These are phyloP conservation scores for Sarocladiaceae sp. DNA, from an alignment of 2,329 filamentous ascomycete genomes.

Conservation along the genomic window DNA sequence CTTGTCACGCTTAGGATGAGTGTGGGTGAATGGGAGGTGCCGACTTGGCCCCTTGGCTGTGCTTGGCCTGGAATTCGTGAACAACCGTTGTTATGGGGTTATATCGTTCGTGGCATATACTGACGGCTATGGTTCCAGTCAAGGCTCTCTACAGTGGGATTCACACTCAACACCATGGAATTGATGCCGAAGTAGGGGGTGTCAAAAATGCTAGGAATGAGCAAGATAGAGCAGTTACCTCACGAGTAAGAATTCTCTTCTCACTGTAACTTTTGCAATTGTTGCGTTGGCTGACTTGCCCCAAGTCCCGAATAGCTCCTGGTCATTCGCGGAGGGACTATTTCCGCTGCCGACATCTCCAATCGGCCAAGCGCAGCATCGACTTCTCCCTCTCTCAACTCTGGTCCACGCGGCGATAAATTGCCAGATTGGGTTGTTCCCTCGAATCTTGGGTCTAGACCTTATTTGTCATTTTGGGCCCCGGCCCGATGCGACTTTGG, in stretches of 20 bases:
- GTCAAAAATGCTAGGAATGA: too few relatives aligned
- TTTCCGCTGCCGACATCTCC: not conserved
- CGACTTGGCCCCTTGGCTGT: slow-evolving; percentile 1
- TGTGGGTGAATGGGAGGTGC: not conserved
- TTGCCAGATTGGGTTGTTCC: not conserved
- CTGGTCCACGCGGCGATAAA: not conserved
- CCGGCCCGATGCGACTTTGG: slow-evolving; percentile 2
- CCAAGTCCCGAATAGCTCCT: not conserved
- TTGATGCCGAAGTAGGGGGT: too few relatives aligned
- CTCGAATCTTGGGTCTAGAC: slow-evolving; percentile 4
- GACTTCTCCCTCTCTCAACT: not conserved
- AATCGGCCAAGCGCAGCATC: not conserved
- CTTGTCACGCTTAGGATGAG: not conserved
- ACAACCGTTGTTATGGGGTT: too few relatives aligned
- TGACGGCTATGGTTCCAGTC: too few relatives aligned
- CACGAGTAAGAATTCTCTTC: too few relatives aligned
- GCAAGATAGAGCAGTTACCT: too few relatives aligned
- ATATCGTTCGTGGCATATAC: too few relatives aligned
- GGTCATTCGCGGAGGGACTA: not conserved
- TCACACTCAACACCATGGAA: too few relatives aligned
- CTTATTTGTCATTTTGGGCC: not conserved
- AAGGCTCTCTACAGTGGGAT: too few relatives aligned
- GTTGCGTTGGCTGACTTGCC: not conserved
- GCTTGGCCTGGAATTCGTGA: not conserved
- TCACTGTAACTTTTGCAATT: too few relatives aligned